phyloP scores from a whole-genome alignment of 1,284 basidiomycete species.

The Polyporus tsugae region DNA sequence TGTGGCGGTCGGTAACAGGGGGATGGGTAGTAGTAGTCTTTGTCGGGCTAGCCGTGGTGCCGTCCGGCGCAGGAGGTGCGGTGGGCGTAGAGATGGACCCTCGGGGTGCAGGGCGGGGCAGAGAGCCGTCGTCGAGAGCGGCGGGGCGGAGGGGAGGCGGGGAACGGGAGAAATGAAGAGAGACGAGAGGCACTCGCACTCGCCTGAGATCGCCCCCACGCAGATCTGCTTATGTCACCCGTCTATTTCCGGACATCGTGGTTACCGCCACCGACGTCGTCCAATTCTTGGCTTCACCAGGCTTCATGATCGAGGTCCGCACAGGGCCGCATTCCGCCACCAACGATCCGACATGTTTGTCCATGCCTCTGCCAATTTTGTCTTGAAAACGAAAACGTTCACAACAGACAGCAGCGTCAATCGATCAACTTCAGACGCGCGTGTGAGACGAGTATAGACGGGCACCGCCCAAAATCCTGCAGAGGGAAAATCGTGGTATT shows the following conservation, averaged over 20 bases:
- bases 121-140: slow-evolving; percentile 23
- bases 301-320: not conserved
- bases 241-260: slow-evolving; percentile 25
- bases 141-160: slow-evolving; percentile 12
- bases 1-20: slow-evolving; percentile 1
- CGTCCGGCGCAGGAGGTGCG: not conserved
- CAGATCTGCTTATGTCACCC: slow-evolving; percentile 30
- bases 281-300: not conserved
- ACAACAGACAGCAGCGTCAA: slow-evolving; percentile 5
- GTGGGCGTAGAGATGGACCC: not conserved
- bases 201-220: slow-evolving; percentile 7
- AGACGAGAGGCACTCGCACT: not conserved
- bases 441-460: not conserved
- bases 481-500: too few species aligned
- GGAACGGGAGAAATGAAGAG: not conserved
- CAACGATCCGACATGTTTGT: not conserved
- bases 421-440: not conserved
- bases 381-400: too few species aligned
- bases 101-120: not conserved
- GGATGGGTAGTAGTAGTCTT: not conserved
- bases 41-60: slow-evolving; percentile 8
- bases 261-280: slow-evolving; percentile 16
- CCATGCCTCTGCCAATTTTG: not conserved
- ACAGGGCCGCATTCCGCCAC: not conserved
- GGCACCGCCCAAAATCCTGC: too few species aligned